phyloP scores from a whole-genome alignment of 257 asterid species.

The Rubia yunnanensis region DNA sequence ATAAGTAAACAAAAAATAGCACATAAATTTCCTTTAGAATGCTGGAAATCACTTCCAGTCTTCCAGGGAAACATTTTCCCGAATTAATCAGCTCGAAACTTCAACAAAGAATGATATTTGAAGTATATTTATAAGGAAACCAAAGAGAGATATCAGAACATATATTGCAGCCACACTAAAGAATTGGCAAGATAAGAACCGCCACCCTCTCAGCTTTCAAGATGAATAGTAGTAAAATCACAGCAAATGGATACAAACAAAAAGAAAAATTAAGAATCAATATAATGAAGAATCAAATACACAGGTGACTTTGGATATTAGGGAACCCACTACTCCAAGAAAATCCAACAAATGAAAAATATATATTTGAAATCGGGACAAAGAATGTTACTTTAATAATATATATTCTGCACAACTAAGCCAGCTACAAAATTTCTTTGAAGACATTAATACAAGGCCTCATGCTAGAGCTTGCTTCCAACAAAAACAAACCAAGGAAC shows the following conservation, averaged over 20 bases:
- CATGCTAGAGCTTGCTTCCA: neutral
- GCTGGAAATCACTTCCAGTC: neutral
- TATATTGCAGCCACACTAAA: neutral
- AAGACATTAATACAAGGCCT: neutral
- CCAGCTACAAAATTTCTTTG: neutral
- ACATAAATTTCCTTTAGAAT: neutral
- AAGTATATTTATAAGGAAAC: neutral
- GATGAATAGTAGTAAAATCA: neutral
- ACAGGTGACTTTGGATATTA: neutral
- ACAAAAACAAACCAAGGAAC: neutral
- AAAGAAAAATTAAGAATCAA: too few relatives aligned
- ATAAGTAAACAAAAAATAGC: neutral
- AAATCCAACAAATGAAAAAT: neutral
- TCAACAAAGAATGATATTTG: neutral
- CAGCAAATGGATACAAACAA: neutral
- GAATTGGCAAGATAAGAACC: neutral
- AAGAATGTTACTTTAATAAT: neutral
- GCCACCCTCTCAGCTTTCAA: neutral
- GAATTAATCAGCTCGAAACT: neutral
- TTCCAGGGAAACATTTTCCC: neutral
- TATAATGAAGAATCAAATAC: too few relatives aligned
- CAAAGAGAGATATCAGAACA: neutral
- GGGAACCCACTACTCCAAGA: neutral
- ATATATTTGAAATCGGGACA: too few relatives aligned
- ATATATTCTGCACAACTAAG: neutral